Base-by-base conservation (phyloP, 2,329 filamentous ascomycete species). In the Aspergillus thermomutatus region DNA sequence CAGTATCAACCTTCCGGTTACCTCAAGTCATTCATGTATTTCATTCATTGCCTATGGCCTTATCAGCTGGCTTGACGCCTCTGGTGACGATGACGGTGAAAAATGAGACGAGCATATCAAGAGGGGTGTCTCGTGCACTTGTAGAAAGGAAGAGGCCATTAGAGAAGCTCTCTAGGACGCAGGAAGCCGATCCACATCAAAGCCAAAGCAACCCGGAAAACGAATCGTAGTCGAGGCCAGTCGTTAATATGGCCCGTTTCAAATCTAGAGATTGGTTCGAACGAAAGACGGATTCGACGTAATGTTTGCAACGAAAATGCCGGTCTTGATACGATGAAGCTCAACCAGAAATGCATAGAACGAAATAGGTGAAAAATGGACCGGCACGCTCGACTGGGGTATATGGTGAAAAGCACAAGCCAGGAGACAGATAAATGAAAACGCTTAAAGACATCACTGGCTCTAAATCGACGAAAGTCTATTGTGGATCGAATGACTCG, bases 1-100 rank as follows among this genome's bases (percentile, higher is more conserved):
- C 43, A 23, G 69, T 66, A 62, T 60, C 34, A 49, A 57, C 45
- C 50, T 46, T 54, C 46, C 26, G 53, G 46, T 31, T 50, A 34
- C 21, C 31, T 52, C 37, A 52, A 62, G 60, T 63, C 59, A 60
- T 27, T 56, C 27, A 7, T 37, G 27, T 25, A 2, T 52, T 52
- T 37, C 21, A 19, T 27, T 28, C 14, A 11, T 17, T 34, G 31
- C 31, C 31, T 34, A 34, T 34, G 31, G 31, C 14, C 31, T 17
- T 17, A 34, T 34, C 31, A 17, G 31, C 31, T 17, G 4, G 31
- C 31, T 34, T 2, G 14, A 34, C 31, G 31, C 11, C 14, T 5
- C 31, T 17, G 4, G 11, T 34, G 31, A 34, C 14, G 5, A 14
- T 17, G 31, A 34, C 14, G 5, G 31, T 17, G 31, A 34, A 34